Base-by-base conservation (phyloP, 257 asterid genomes). In the Solanum appendiculatum region DNA sequence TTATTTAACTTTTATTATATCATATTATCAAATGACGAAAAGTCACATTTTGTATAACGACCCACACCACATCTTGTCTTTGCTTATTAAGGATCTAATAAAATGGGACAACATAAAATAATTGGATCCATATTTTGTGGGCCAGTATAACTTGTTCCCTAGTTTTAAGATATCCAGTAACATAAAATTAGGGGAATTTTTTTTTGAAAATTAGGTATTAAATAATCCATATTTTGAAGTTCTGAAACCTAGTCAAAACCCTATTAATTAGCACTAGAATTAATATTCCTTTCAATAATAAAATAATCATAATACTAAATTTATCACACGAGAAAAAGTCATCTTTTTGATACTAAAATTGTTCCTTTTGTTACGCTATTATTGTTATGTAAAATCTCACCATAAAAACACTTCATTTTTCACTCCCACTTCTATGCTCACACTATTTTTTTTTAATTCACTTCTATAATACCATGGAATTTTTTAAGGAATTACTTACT, bases 401-500 rank as follows among this genome's bases (percentile, higher is more conserved):
- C 81, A 73, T 73, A 73, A 36, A 72, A 73, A 21, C 31, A 73
- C 18, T 21, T 36, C 29, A 73, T 36, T 36, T 73, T 29, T 73
- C 18, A 73, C 81, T 34, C 27, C 36, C 18, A 36, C 15, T 68
- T 33, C 12, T 48, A 25, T 46, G 68, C 64, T 83, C 29, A 66
- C 85, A 40, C 9, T 37, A 23, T 54, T 29, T 23, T 27, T 12
- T 13, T 66, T 25, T 9, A n/a, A 8, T 46, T 37, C 39, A 6
- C 72, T 5, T 73, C 4, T 36, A 10, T 73, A 20, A 73, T 73
- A 23, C 29, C 3, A 73, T 73, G 81, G 81, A 73, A 9, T 73
- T 73, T 73, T 73, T 73, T 1, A 93, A 94, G 93, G 98, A 94
- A 46, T 63, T 89, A 11, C 89, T 94, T 84, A 88, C 97, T 51